Conservation (phyloP, 2,329 filamentous ascomycete genomes). For the Ustulina deusta region DNA sequence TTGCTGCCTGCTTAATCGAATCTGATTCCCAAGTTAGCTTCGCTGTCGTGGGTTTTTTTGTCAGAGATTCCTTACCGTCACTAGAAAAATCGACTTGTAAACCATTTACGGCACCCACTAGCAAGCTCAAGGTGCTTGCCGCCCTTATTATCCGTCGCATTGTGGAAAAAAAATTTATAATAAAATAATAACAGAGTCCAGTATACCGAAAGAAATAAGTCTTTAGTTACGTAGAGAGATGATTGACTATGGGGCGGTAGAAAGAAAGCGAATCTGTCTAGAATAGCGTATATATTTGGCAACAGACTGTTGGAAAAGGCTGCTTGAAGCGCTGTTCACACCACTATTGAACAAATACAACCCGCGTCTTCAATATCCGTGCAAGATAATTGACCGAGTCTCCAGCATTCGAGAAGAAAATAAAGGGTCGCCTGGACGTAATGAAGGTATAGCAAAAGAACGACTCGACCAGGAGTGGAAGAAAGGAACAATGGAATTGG, state of each 20-base stretch:
- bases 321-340: slow-evolving; percentile 1
- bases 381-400: background rate
- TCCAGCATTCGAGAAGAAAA: slow-evolving; percentile 28
- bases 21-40: slow-evolving; percentile 57
- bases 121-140: slow-evolving; percentile 48
- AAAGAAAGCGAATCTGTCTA: slow-evolving; percentile 24
- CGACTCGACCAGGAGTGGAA: slow-evolving; percentile 50
- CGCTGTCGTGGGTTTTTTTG: background rate
- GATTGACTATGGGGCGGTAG: too few relatives aligned
- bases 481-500: slow-evolving; percentile 35
- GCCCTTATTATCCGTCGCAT: slow-evolving; percentile 45
- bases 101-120: slow-evolving; percentile 46
- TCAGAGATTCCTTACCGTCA: slow-evolving; percentile 47
- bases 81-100: slow-evolving; percentile 52
- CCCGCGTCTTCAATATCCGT: slow-evolving; percentile 1
- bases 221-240: slow-evolving; percentile 5
- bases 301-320: background rate
- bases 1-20: slow-evolving; percentile 59
- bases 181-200: slow-evolving; percentile 1
- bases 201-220: slow-evolving; percentile 31
- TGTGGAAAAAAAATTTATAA: slow-evolving; percentile 18
- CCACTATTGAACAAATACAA: slow-evolving; percentile 2
- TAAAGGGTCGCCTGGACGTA: slow-evolving; percentile 43
- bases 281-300: background rate
- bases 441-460: slow-evolving; percentile 39